Evolutionary conservation across 2,329 filamentous ascomycete species (phyloP), one percentile per base, ranked within the genome.

Genomic region (Fusarium pseudoanthophilum): DNA sequence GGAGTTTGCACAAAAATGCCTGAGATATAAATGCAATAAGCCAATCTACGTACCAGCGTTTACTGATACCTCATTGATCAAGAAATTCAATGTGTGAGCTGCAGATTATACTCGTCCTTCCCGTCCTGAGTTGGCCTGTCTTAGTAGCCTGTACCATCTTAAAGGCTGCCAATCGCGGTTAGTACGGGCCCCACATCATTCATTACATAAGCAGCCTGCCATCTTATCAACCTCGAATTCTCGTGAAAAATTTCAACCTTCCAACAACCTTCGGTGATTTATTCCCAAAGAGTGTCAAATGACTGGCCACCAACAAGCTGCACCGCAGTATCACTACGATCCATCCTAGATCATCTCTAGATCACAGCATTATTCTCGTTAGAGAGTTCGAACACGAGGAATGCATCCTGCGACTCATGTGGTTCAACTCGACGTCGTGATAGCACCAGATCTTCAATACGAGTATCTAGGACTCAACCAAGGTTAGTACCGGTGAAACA

Each of bases 171-270:
- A 34, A 34, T 34, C 13, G n/a, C 7, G 24, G 30, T 11, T 15
- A 34, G n/a, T 9, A 3, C 16, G 5, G n/a, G 8, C 56, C 20
- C 62, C 69, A 58, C 32, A 32, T 15, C 3, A 28, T 2, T 3
- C 0, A 74, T 77, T 77, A 77, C 72, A 63, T 77, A 77, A 77
- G 21, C 69, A 69, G 2, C 0, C 4, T 30, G 5, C 26, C 53
- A 58, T 73, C 48, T 76, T 68, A 64, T 65, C 42, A 55, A 67
- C 65, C 36, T 58, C 60, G 48, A 55, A 45, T 43, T 63, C 63
- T 66, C 42, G 34, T 39, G 10, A 26, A 71, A 76, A 77, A 45
- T 68, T 77, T 67, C 75, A 55, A 34, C 11, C 26, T 49, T 46
- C 49, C 15, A 51, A 70, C 45, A 61, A 64, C 24, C 28, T 60